Percentiles rank a stretch among this genome's conserved stretches.
Conservation (phyloP, 495 filamentous ascomycete genomes). For the Lasiosphaeris hirsuta region DNA sequence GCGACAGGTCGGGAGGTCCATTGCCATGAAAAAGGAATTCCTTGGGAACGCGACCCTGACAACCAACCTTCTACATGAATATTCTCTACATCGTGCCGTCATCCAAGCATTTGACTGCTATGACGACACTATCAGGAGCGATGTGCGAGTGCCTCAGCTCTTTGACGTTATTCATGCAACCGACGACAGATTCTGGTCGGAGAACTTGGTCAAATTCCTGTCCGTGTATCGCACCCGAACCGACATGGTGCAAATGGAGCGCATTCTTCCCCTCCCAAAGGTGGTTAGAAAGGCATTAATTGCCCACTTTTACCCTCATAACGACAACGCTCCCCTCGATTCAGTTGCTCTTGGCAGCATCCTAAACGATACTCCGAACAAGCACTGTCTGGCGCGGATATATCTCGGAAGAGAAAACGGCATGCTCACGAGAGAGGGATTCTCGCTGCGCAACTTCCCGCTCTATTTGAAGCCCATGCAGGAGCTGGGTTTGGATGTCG, state of each 20-base stretch:
- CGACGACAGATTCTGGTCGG: no score
- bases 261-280: no score
- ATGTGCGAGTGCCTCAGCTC: not conserved
- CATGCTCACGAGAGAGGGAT: not conserved
- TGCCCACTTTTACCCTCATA: no score
- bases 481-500: not conserved
- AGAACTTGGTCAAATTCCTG: no score
- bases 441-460: not conserved
- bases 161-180: no score
- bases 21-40: constrained; percentile 2
- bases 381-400: not conserved
- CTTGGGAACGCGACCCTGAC: not conserved
- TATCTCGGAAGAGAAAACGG: not conserved
- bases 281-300: no score
- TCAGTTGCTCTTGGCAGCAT: no score
- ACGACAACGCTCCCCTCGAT: no score
- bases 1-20: no score
- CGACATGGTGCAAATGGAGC: no score
- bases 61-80: not conserved
- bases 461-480: not conserved
- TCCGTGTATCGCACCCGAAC: no score
- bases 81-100: not conserved
- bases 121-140: not conserved
- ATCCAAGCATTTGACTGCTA: not conserved
- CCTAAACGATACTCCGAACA: not conserved